phyloP scores from a whole-genome alignment of 2,329 filamentous ascomycete species.

The Triangularia verruculosa region DNA sequence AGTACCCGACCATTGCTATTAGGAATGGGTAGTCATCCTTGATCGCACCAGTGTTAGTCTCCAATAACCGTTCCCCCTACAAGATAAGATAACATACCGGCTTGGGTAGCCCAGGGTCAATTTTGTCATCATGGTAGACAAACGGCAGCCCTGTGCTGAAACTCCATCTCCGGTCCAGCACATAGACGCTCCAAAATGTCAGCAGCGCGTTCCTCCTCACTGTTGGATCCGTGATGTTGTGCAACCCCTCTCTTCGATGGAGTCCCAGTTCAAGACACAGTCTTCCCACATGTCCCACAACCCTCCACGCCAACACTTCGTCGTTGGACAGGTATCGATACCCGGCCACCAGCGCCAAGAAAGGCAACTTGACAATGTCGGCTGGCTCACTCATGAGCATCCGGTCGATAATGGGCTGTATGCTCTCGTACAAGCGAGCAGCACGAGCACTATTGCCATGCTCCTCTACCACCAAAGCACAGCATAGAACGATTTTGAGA shows the following conservation, averaged over 20 bases:
- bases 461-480: constrained; percentile 72
- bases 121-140: constrained; percentile 79
- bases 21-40: constrained; percentile 65
- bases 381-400: constrained; percentile 55
- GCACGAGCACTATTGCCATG: constrained; percentile 76
- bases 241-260: constrained; percentile 73
- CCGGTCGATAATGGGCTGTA: constrained; percentile 68
- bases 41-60: background rate
- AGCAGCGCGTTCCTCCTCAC: constrained; percentile 66
- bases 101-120: constrained; percentile 74
- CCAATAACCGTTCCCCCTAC: background rate
- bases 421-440: constrained; percentile 69
- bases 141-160: constrained; percentile 88
- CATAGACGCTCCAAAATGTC: constrained; percentile 84
- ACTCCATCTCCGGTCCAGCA: constrained; percentile 82
- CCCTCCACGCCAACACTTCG: constrained; percentile 79
- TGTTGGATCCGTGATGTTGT: constrained; percentile 64
- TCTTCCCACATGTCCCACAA: constrained; percentile 78
- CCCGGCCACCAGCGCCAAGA: constrained; percentile 52
- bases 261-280: constrained; percentile 79
- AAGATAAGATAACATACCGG: constrained; percentile 58
- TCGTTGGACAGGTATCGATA: constrained; percentile 86
- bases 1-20: constrained; percentile 80
- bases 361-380: constrained; percentile 46
- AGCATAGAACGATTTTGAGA: constrained; percentile 81